A percentile compares a stretch with the other conserved stretches of the same genome.
Conservation (phyloP, 2,329 filamentous ascomycete species). For the Graphiopsis chlorocephala region DNA sequence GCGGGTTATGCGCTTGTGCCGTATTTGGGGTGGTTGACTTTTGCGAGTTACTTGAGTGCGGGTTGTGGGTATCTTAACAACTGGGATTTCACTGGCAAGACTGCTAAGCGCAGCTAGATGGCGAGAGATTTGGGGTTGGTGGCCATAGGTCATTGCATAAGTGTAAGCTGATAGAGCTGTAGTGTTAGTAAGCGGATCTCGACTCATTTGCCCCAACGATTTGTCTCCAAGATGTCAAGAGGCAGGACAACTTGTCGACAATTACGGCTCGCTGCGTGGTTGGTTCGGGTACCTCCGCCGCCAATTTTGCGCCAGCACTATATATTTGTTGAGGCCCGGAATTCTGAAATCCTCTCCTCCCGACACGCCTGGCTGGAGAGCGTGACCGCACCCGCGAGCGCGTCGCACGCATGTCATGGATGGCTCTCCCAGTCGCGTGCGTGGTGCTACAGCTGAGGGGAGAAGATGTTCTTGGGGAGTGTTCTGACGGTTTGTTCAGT, state of each 20-base stretch:
- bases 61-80: constrained; percentile 41
- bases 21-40: constrained; percentile 82
- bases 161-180: constrained; percentile 1
- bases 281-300: background rate
- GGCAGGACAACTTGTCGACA: no score
- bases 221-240: background rate
- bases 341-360: background rate
- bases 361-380: background rate
- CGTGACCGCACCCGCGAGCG: no score
- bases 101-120: constrained; percentile 7
- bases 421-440: background rate
- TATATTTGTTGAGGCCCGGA: background rate
- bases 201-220: background rate
- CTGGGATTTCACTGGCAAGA: constrained; percentile 29
- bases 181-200: background rate
- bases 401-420: no score
- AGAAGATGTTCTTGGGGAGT: background rate
- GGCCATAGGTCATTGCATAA: background rate
- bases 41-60: constrained; percentile 78
- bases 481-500: no score
- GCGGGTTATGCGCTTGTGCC: constrained; percentile 74
- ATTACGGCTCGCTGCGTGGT: background rate
- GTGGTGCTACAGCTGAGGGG: background rate
- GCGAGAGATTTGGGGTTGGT: background rate
- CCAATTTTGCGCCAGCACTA: background rate